Conservation (phyloP, 73 alveolate species). For the Paramecium caudatum region DNA sequence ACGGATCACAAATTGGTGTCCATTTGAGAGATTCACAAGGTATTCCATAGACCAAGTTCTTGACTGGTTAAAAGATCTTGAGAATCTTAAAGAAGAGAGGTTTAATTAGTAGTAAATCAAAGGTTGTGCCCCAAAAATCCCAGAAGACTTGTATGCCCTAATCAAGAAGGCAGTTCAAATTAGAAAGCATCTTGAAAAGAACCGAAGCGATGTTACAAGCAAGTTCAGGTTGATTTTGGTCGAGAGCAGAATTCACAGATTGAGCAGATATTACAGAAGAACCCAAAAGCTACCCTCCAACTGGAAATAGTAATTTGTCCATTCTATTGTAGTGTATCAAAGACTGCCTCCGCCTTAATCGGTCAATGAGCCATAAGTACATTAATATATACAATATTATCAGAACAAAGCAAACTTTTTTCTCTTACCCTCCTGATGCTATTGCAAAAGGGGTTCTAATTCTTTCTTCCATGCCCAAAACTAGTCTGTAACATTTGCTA, state of each 20-base stretch:
- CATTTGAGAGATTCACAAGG: slow-evolving; percentile 75
- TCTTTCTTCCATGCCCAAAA: neutral
- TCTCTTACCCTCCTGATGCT: no score
- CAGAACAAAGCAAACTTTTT: no score
- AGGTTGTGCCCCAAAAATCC: slow-evolving; percentile 98
- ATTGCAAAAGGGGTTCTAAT: neutral
- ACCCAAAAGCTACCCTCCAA: slow-evolving; percentile 96
- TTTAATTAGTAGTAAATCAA: neutral
- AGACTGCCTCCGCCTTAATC: slow-evolving; percentile 61
- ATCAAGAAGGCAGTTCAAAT: slow-evolving; percentile 98
- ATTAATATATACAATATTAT: no score
- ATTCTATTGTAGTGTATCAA: slow-evolving; percentile 39
- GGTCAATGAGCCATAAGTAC: slow-evolving; percentile 53
- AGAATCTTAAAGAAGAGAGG: slow-evolving; percentile 78
- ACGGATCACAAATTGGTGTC: slow-evolving; percentile 77
- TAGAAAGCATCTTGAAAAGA: slow-evolving; percentile 98
- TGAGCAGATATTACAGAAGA: slow-evolving; percentile 97
- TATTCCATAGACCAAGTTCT: slow-evolving; percentile 72
- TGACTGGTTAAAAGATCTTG: slow-evolving; percentile 75
- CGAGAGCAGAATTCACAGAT: slow-evolving; percentile 98
- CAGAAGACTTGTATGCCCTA: slow-evolving; percentile 98
- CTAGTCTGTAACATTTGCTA: slow-evolving; percentile 7
- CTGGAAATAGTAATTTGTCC: slow-evolving; percentile 89
- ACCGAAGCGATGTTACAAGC: slow-evolving; percentile 96
- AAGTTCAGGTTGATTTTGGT: slow-evolving; percentile 97